Evolutionary conservation across 176 grass and related monocot genomes (phyloP).

Genomic region (Neostapfia colusana): DNA sequence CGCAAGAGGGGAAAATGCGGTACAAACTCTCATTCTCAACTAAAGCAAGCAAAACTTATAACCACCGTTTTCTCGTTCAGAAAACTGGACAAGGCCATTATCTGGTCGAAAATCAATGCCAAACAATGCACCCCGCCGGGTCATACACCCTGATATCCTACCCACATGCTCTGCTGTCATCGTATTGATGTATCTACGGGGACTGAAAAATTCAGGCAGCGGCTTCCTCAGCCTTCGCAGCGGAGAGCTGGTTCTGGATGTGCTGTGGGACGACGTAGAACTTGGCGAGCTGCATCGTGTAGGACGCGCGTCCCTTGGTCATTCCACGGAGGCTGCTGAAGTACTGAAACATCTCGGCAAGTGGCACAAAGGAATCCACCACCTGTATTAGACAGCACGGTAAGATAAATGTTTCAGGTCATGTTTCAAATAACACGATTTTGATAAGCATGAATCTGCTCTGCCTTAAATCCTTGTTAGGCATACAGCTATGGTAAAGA

Average conservation of each 20-base stretch:
- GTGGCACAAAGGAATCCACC: slow-evolving; percentile 76
- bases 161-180: too few species aligned
- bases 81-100: slow-evolving; percentile 46
- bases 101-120: slow-evolving; percentile 56
- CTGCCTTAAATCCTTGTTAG: neutral
- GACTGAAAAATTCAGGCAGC: slow-evolving; percentile 49
- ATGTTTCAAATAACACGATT: slow-evolving; percentile 6
- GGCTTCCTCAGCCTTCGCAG: slow-evolving; percentile 61
- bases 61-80: slow-evolving; percentile 24
- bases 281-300: slow-evolving; percentile 91
- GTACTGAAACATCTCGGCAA: slow-evolving; percentile 99
- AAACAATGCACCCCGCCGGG: slow-evolving; percentile 36
- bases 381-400: slow-evolving; percentile 48
- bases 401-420: neutral
- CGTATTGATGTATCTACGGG: slow-evolving; percentile 40
- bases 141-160: slow-evolving; percentile 46
- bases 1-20: too few species aligned
- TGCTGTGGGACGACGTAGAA: slow-evolving; percentile 86
- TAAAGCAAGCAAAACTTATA: too few species aligned
- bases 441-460: too few species aligned
- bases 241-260: slow-evolving; percentile 79
- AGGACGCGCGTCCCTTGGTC: slow-evolving; percentile 92
- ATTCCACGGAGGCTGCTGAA: slow-evolving; percentile 82
- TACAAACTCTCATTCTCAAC: too few species aligned
- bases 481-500: too few species aligned